phyloP scores from a whole-genome alignment of 352 stramenopile genomes.

The Globisporangium canariense region DNA sequence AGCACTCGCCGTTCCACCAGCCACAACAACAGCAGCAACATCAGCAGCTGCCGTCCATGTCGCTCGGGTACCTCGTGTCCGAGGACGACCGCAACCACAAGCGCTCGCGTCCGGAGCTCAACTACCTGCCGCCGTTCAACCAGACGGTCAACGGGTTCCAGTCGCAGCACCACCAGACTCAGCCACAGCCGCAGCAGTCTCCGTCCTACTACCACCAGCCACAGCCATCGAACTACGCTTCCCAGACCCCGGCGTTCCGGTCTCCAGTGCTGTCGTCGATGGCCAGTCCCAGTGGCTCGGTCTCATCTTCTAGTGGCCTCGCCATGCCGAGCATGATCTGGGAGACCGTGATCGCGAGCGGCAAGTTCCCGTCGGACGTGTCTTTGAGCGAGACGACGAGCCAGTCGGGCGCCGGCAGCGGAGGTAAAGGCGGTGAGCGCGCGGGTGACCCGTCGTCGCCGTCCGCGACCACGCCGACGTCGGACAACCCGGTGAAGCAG shows the following conservation, averaged over 20 bases:
- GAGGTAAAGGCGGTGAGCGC: conserved; percentile 16
- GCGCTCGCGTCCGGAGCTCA: conserved; percentile 31
- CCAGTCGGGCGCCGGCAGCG: conserved; percentile 20
- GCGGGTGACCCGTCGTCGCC: not conserved
- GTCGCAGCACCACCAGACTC: too few relatives aligned
- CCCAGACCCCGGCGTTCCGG: conserved; percentile 13
- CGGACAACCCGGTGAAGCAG: conserved; percentile 35
- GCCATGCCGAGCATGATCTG: conserved; percentile 45
- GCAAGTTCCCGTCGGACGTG: conserved; percentile 59
- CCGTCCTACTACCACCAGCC: conserved; percentile 1
- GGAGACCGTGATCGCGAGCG: conserved; percentile 55
- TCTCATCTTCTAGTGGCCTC: not conserved
- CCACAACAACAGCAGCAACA: conserved; percentile 25
- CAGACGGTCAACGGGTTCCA: conserved; percentile 15
- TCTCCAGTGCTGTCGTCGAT: conserved; percentile 17
- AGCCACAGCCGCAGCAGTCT: too few relatives aligned
- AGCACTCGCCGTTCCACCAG: conserved; percentile 25
- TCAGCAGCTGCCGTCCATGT: too few relatives aligned
- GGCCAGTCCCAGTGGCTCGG: conserved; percentile 14
- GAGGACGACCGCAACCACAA: conserved; percentile 27
- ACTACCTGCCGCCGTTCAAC: conserved; percentile 26
- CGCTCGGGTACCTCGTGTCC: conserved; percentile 34
- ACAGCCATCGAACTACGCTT: not conserved
- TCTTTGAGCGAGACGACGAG: conserved; percentile 52
- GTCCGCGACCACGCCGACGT: not conserved